Base-by-base conservation (phyloP, 169 alveolate species). In the Cryptosporidium felis region DNA sequence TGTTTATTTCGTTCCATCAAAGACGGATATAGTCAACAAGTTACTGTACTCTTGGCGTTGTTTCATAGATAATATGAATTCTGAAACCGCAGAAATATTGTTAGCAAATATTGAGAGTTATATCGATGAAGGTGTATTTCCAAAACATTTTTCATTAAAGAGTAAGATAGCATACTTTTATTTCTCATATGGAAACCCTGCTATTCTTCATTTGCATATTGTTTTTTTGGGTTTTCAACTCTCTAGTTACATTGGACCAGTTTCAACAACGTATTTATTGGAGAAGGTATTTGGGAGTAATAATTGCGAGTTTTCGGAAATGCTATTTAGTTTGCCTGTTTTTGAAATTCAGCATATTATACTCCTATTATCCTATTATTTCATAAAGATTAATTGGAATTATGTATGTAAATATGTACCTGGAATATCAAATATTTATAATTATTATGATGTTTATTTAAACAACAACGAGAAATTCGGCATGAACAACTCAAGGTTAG, bases 311-410 rank as follows among this genome's bases (percentile, higher is more conserved):
- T 12, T 74, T 53, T 74, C 85, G 40, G 38, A 56, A 18, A 16
- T 12, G 16, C 42, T 74, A n/a, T 53, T 26, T 42, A 74, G 26
- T 28, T 21, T 74, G 8, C 21, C 21, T 12, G 38, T 74, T 30
- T 23, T 21, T 74, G 74, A 56, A 16, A 53, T 74, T 74, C 85
- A 74, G 45, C 51, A 60, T 56, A 30, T 74, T 42, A 30, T 74
- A 38, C 36, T 74, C 26, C 14, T 74, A 0, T 30, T 74, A 12
- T 74, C 85, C 16, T 74, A 65, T 14, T 51, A 74, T 74, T 74
- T 53, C 42, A 36, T 74, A 30, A 53, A 36, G 4, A 74, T 74
- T 10, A 74, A 74, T 53, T 74, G 85, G 85, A 8, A 2, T 6
- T 53, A 49, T 38, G 66, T 74, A 10, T 58, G 28, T 36, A 28